phyloP scores from a whole-genome alignment of 73 alveolate genomes.

The Tetrahymena borealis region DNA sequence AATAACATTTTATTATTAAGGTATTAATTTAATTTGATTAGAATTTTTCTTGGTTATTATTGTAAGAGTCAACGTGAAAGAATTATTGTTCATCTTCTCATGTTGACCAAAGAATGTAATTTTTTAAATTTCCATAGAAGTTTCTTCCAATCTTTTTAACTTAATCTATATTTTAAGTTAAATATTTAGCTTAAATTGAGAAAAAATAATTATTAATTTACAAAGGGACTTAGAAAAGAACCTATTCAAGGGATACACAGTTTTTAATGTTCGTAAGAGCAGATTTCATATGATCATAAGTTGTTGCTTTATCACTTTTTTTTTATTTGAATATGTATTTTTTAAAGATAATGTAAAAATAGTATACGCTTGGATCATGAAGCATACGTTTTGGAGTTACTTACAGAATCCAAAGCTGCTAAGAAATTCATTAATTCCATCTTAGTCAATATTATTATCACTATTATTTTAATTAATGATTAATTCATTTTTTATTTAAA shows the following conservation, averaged over 20 bases:
- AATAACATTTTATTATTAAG: too few species aligned
- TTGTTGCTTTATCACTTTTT: background rate
- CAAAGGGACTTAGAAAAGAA: background rate
- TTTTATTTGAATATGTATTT: background rate
- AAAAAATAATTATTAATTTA: background rate
- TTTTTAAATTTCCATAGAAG: background rate
- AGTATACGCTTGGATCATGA: background rate
- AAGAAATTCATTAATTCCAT: background rate
- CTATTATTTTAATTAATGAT: background rate
- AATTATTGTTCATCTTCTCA: background rate
- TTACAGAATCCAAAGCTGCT: background rate
- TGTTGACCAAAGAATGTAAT: background rate
- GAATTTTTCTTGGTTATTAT: too few species aligned
- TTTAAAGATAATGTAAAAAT: background rate
- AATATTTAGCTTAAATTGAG: background rate
- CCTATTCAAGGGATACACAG: background rate
- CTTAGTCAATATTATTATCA: background rate
- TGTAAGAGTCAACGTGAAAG: too few species aligned
- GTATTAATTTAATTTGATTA: too few species aligned
- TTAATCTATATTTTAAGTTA: background rate
- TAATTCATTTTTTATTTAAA: background rate
- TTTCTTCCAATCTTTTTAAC: background rate
- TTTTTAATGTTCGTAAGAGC: background rate
- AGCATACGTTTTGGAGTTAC: background rate
- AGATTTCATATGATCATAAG: background rate